Base-by-base conservation (phyloP, 2,329 filamentous ascomycete species). In the Chrysosphaeria jannelii region DNA sequence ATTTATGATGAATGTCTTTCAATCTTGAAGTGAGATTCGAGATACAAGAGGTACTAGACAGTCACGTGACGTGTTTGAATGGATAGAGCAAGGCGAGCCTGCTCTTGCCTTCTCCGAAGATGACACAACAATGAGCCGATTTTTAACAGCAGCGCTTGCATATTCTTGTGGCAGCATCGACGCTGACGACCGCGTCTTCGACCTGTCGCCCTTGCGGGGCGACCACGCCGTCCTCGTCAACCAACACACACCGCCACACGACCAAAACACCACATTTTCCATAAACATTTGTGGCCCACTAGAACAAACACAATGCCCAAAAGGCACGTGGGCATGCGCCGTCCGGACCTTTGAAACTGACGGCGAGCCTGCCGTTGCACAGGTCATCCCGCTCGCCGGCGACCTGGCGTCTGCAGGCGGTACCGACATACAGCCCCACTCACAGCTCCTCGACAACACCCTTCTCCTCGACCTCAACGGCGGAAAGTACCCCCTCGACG, bases 201-300 rank as follows among this genome's bases (percentile, higher is more conserved):
- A 78, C 42, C 48, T 81, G 14, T 47, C 48, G 13, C 42, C 50
- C 30, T 54, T 79, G 6, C 50, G 46, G 5, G 72, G 70, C 2
- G 65, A 68, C 16, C 68, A 69, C 39, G 59, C 63, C 0, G 63
- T 76, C 18, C 53, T 74, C 25, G 59, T 59, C 23, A 50, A 47
- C 35, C 50, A 50, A 33, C 48, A 51, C 30, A 43, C 53, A 16
- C 51, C 53, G 11, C 53, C 49, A 10, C 49, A 50, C 10, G 48
- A 58, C 14, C 51, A 50, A 29, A 85, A 85, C 41, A 75, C 64
- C 13, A 81, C 74, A 20, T 88, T 76, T 42, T 79, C 72, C 1
- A 39, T 88, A 27, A 70, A 88, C 35, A 51, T 88, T 23, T 89
- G 76, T 46, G 45, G 50, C 24, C 51, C 59, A 5, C 45, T 90